Conservation (phyloP, 139 green algal genomes). For the Micractinium sp. region DNA sequence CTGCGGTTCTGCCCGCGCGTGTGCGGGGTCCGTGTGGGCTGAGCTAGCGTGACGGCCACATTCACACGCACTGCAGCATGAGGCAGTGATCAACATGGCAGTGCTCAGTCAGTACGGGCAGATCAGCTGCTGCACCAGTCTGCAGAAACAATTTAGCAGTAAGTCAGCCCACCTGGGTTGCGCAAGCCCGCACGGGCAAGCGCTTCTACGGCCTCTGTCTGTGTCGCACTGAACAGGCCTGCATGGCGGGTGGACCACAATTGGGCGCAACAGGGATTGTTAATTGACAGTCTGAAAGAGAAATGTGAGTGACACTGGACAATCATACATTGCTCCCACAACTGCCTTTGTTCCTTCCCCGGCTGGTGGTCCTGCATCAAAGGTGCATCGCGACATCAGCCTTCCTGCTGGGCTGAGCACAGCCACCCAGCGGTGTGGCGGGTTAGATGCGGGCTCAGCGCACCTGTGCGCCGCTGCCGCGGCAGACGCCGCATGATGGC, state of each 20-base stretch:
- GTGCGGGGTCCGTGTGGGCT: no score
- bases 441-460: no score
- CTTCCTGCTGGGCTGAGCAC: no score
- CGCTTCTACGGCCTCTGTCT: conserved; percentile 88
- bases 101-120: not conserved
- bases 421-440: no score
- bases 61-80: conserved; percentile 32
- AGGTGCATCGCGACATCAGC: no score
- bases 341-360: no score
- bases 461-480: conserved; percentile 85
- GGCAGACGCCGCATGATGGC: conserved; percentile 86
- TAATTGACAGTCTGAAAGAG: no score
- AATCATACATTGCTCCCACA: no score
- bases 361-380: no score
- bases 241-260: not conserved
- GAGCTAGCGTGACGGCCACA: conserved; percentile 1
- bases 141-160: not conserved
- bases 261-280: no score
- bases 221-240: conserved; percentile 97
- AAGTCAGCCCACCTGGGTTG: conserved; percentile 84
- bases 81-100: not conserved
- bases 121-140: not conserved
- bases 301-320: no score
- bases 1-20: not conserved
- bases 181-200: conserved; percentile 92